Evolutionary conservation across 163 green algal genomes (phyloP), one percentile per base, ranked within the genome.

Genomic region (Prototheca stagnorum): DNA sequence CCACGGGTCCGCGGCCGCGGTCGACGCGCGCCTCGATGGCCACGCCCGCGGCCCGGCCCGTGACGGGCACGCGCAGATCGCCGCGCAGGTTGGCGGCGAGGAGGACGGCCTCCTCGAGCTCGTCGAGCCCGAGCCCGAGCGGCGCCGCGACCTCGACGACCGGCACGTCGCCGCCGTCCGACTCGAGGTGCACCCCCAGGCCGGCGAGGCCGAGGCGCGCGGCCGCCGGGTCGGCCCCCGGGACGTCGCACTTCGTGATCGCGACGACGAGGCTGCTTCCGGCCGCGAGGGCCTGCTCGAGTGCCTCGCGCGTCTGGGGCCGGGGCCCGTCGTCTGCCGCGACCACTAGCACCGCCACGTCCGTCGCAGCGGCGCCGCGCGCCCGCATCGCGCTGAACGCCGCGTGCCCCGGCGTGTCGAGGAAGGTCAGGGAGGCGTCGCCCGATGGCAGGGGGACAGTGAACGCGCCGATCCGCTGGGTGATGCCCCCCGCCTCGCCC

Each of bases 231-330:
- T 94, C 81, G 21, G 81, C 82, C 15, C 73, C 85, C 35, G 82
- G 75, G 75, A 95, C 94, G 74, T 97, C 88, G 2, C 92, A 73
- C 74, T 98, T 98, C 74, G 94, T 98, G 57, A 96, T 88, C 41
- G 88, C 89, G 8, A 96, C 73, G 11, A 97, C 59, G 42, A 97
- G 91, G 49, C 88, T 88, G 40, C 96, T 86, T 0, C 72, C 80
- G 1, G 86, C 88, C 3, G 89, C 85, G 39, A 78, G 72, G 19
- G 90, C 90, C 55, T 97, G 90, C 16, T 56, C 67, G 45, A 97
- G 75, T 16, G 90, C 90, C 60, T 99, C 90, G 1, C 79, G 47
- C 4, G 90, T 97, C 72, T 99, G 90, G 27, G 90, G 90, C 53
- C 75, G 67, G 40, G 97, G 80, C 14, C 90, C 90, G 47, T 98